These are phyloP conservation scores for Saccharomycopsis fodiens DNA, from an alignment of 805 yeast genomes.

Conservation along the genomic window DNA sequence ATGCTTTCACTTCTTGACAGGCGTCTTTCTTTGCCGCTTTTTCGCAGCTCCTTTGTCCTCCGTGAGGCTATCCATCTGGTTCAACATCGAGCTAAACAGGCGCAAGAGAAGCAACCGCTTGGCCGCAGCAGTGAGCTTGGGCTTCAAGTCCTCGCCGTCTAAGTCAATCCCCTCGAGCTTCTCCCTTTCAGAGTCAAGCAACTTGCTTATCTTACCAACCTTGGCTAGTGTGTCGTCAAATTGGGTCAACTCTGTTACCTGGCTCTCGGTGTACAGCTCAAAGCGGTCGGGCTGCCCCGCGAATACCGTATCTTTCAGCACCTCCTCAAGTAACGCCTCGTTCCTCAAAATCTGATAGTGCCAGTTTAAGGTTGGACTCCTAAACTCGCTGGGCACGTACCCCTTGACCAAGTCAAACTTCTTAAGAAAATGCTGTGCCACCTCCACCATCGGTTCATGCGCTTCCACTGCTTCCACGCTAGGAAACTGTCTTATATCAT, in stretches of 20 bases:
- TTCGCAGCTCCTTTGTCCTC: not conserved
- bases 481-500: conserved; percentile 68
- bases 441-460: conserved; percentile 21
- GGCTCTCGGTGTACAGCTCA: not conserved
- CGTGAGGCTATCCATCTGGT: not conserved
- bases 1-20: too few relatives aligned
- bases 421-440: conserved; percentile 29
- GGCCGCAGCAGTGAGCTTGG: not conserved
- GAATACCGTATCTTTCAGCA: conserved; percentile 21
- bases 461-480: conserved; percentile 21
- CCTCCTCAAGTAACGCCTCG: conserved; percentile 51
- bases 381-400: conserved; percentile 49
- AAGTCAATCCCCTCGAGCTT: conserved; percentile 2
- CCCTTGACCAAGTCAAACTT: conserved; percentile 38
- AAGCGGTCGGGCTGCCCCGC: not conserved
- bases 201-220: conserved; percentile 1
- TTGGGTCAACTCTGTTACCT: not conserved
- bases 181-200: conserved; percentile 1
- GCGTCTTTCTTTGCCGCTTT: not conserved
- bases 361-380: conserved; percentile 62
- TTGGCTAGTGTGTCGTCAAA: conserved; percentile 7
- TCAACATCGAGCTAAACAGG: not conserved
- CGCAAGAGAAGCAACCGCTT: not conserved
- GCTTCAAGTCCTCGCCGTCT: not conserved
- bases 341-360: conserved; percentile 60